phyloP scores from a whole-genome alignment of 768 basidiomycete genomes.

The Rickenella mellea region DNA sequence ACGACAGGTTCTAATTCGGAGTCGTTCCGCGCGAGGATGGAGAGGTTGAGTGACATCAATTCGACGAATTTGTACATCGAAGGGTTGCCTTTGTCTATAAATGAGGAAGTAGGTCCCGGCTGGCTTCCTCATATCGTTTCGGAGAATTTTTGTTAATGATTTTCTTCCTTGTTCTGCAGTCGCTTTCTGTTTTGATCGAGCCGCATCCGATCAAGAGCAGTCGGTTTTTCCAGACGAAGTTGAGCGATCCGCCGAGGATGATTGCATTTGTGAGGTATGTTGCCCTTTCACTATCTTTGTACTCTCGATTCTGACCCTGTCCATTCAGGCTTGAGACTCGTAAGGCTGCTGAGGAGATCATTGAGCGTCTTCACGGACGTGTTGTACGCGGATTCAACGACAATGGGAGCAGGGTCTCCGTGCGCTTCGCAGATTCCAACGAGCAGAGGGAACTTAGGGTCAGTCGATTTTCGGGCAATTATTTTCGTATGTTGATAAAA shows the following conservation, averaged over 20 bases:
- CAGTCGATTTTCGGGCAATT: constrained; percentile 15
- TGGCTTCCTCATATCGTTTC: no score
- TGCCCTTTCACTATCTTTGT: constrained; percentile 1
- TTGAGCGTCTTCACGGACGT: constrained; percentile 69
- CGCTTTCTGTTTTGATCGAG: constrained; percentile 53
- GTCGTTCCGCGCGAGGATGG: constrained; percentile 75
- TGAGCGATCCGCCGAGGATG: constrained; percentile 68
- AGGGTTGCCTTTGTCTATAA: constrained; percentile 66
- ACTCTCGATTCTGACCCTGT: not conserved
- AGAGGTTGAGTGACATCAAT: constrained; percentile 49
- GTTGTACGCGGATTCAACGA: constrained; percentile 78
- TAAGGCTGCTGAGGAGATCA: constrained; percentile 62
- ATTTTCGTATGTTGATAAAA: not conserved
- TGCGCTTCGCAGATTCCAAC: constrained; percentile 68
- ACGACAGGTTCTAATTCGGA: not conserved
- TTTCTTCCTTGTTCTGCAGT: constrained; percentile 25
- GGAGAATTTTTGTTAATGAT: not conserved
- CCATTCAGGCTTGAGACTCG: constrained; percentile 56
- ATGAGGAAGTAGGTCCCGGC: constrained; percentile 41
- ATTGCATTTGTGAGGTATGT: constrained; percentile 74
- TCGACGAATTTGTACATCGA: constrained; percentile 82
- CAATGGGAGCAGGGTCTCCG: constrained; percentile 65
- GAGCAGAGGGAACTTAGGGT: constrained; percentile 74
- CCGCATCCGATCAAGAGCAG: constrained; percentile 68
- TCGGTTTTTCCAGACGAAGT: constrained; percentile 70